phyloP scores from a whole-genome alignment of 192 early-diverging fungal species.

The Backusella macrospora region DNA sequence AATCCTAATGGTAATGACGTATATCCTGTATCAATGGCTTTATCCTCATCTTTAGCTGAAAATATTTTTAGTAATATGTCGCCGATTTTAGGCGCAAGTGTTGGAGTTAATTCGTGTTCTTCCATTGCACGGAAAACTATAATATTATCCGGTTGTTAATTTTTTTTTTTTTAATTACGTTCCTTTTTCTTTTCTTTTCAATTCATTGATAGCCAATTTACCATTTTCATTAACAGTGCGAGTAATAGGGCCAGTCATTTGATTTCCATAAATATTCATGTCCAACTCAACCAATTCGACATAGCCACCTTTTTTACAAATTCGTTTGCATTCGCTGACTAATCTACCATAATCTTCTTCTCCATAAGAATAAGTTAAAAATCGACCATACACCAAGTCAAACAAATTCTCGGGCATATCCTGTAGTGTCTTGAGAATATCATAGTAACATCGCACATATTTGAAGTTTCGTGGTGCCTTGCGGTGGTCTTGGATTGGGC shows the following conservation, averaged over 20 bases:
- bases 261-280: constrained; percentile 30
- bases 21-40: neutral
- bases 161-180: no score
- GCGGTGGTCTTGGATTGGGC: constrained; percentile 2
- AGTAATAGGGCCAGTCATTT: neutral
- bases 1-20: constrained; percentile 33
- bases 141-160: no score
- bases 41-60: neutral
- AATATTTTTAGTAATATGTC: constrained; percentile 3
- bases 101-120: neutral
- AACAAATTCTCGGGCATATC: constrained; percentile 25
- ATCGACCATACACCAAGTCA: constrained; percentile 28
- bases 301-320: constrained; percentile 32
- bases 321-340: constrained; percentile 24
- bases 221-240: constrained; percentile 25
- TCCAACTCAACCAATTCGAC: constrained; percentile 38
- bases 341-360: constrained; percentile 17
- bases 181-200: neutral
- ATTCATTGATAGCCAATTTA: neutral
- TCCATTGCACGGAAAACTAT: constrained; percentile 18
- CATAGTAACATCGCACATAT: constrained; percentile 24
- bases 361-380: constrained; percentile 19
- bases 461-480: constrained; percentile 24
- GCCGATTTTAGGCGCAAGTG: neutral
- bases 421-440: constrained; percentile 12